Evolutionary conservation across 2,329 filamentous ascomycete genomes (phyloP), one percentile per base, ranked within the genome.

Genomic region (Arthrobotrys sinensis): DNA sequence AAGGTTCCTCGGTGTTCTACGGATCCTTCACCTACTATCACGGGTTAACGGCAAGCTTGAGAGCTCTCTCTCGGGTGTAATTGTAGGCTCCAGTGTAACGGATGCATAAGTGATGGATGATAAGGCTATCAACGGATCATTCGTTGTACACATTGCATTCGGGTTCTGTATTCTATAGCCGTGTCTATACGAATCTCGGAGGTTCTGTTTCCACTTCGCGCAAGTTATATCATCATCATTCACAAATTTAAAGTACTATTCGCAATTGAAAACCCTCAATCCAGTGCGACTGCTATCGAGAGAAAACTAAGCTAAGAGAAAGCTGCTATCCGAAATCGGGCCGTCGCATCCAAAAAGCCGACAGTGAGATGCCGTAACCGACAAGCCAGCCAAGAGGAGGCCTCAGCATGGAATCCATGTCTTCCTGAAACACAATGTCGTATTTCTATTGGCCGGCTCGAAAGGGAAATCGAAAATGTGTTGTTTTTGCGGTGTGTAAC

Each of bases 401-500:
- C 32, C 5, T 69, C 32, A 21, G 16, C 68, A 71, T 64, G 70
- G 70, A 19, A 75, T 75, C 70, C 70, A 63, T 75, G 70, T 34
- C 70, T 46, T 75, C 43, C 28, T 75, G 70, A 75, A 75, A 75
- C 70, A 67, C 32, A 19, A 19, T 16, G 4, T 19, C 8, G 19
- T 6, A 10, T 4, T 53, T 45, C 45, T 11, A 75, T 75, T 75
- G 70, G 70, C 19, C 38, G 32, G 11, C 52, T 8, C 38, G 14
- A 34, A 53, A 4, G 12, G 19, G 38, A 38, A 53, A 36, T 70
- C 7, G 1, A 45, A 52, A 60, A 60, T 77, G 72, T 70, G 72
- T 77, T 70, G 65, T 77, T 69, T 70, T 77, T 60, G 72, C 65
- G 14, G 55, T 77, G 72, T 77, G 72, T 70, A 77, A 77, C 72